Percentiles rank a stretch among this genome's conserved stretches.
These are phyloP conservation scores for Vanilla planifolia DNA, from an alignment of 106 monocot species.

Conservation along the genomic window DNA sequence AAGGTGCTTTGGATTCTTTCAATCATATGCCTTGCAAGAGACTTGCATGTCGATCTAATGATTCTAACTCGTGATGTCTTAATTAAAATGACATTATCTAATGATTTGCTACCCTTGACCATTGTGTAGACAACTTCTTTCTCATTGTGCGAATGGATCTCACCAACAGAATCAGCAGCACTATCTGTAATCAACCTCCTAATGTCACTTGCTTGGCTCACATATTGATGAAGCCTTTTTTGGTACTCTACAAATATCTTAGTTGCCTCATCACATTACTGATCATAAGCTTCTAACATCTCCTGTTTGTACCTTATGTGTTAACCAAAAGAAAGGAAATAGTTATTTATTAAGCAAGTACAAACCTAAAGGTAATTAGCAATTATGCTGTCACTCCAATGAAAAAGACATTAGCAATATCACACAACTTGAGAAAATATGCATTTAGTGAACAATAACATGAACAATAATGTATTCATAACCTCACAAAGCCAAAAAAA, in stretches of 20 bases:
- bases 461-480: neutral
- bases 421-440: too few species aligned
- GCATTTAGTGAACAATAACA: too few species aligned
- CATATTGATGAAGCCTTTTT: slow-evolving; percentile 86
- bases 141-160: slow-evolving; percentile 28
- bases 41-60: slow-evolving; percentile 81
- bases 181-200: slow-evolving; percentile 31
- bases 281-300: slow-evolving; percentile 88
- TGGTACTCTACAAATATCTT: slow-evolving; percentile 98
- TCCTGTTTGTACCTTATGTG: slow-evolving; percentile 80
- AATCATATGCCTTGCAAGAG: slow-evolving; percentile 58
- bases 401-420: neutral
- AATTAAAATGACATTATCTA: slow-evolving; percentile 68
- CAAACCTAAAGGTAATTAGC: neutral
- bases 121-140: slow-evolving; percentile 79
- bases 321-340: slow-evolving; percentile 12
- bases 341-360: neutral
- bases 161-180: slow-evolving; percentile 20
- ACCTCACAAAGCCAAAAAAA: neutral
- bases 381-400: neutral
- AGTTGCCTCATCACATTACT: slow-evolving; percentile 90
- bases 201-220: slow-evolving; percentile 77
- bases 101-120: slow-evolving; percentile 69
- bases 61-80: slow-evolving; percentile 72
- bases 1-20: slow-evolving; percentile 67